phyloP scores from a whole-genome alignment of 2,329 filamentous ascomycete species.

The Epichloe baconii region DNA sequence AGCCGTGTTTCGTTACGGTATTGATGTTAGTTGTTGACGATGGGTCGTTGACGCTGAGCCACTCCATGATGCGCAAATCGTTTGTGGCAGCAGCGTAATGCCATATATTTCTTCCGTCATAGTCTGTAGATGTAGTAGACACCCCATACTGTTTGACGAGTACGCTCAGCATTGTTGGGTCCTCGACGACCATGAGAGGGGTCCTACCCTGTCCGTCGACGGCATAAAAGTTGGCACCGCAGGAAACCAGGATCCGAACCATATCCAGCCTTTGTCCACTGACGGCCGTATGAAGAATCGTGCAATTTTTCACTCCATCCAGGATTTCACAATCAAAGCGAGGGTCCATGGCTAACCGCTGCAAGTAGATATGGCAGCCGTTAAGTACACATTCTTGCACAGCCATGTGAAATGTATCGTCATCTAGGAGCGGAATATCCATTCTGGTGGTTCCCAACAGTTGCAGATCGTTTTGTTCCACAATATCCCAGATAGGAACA shows the following conservation, averaged over 20 bases:
- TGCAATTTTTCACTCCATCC: constrained; percentile 8
- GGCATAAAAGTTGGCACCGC: constrained; percentile 16
- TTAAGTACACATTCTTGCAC: constrained; percentile 8
- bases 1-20: constrained; percentile 8
- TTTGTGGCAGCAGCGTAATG: constrained; percentile 23
- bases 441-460: constrained; percentile 2
- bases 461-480: constrained; percentile 2
- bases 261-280: constrained; percentile 13
- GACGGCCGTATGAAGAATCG: constrained; percentile 20
- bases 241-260: constrained; percentile 15
- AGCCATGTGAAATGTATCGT: constrained; percentile 9
- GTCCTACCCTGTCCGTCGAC: constrained; percentile 19
- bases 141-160: constrained; percentile 15
- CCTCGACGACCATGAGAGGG: constrained; percentile 22
- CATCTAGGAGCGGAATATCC: constrained; percentile 7
- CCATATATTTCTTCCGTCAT: constrained; percentile 23
- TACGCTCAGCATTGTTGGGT: constrained; percentile 11
- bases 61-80: constrained; percentile 16
- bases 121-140: constrained; percentile 17
- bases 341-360: constrained; percentile 16
- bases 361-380: constrained; percentile 14
- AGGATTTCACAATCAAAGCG: constrained; percentile 17
- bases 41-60: constrained; percentile 19
- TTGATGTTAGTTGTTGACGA: constrained; percentile 15
- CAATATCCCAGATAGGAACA: too few species aligned